These are phyloP conservation scores for Mentha longifolia DNA, from an alignment of 257 asterid species.

Conservation along the genomic window DNA sequence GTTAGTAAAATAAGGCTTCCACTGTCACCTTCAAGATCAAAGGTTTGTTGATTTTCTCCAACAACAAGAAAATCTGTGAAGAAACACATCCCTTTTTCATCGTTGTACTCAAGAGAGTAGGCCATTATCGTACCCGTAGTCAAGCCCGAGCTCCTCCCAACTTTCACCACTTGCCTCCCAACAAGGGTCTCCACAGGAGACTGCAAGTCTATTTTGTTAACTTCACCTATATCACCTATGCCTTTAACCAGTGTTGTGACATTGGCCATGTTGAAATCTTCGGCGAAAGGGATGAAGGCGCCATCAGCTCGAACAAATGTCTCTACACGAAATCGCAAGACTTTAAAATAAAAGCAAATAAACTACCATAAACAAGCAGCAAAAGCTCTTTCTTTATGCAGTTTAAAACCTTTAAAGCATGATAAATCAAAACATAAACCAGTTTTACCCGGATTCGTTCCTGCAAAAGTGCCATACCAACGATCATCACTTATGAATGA, in stretches of 20 bases:
- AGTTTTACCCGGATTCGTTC: constrained; percentile 83
- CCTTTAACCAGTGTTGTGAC: constrained; percentile 87
- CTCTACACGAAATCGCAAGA: constrained; percentile 56
- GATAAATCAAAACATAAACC: background rate
- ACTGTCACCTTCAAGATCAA: constrained; percentile 99
- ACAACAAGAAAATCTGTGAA: constrained; percentile 96
- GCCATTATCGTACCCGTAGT: constrained; percentile 96
- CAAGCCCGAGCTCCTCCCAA: constrained; percentile 99
- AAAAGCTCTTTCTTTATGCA: no score
- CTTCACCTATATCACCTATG: constrained; percentile 84
- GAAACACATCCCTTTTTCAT: constrained; percentile 92
- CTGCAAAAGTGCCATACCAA: constrained; percentile 97
- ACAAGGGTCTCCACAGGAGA: constrained; percentile 72
- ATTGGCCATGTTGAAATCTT: constrained; percentile 71
- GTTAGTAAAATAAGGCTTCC: constrained; percentile 90
- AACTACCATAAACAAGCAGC: background rate
- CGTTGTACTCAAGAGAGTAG: constrained; percentile 87
- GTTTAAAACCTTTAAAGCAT: no score
- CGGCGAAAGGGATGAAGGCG: constrained; percentile 93
- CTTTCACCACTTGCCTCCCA: constrained; percentile 88
- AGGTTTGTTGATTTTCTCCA: constrained; percentile 86
- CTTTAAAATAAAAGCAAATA: background rate
- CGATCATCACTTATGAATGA: constrained; percentile 86
- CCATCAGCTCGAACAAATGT: constrained; percentile 98
- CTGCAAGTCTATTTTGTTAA: constrained; percentile 77